phyloP scores from a whole-genome alignment of 75 land plant genomes.

The Pinus albicaulis region DNA sequence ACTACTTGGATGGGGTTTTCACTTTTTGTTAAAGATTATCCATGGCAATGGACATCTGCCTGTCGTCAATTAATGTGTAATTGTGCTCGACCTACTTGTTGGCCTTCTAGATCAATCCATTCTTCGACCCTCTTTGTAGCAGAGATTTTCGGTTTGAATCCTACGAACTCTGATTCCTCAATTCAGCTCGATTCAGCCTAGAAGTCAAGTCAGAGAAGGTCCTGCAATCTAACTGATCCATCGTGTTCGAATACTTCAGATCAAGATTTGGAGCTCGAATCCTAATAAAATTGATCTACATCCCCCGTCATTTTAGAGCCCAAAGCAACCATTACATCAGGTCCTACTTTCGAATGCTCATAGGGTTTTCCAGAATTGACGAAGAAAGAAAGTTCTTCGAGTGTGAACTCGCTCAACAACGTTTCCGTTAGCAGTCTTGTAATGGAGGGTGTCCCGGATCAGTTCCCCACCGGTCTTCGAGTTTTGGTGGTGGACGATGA shows the following conservation, averaged over 20 bases:
- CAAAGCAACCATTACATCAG: not conserved
- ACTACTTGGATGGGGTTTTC: too few relatives aligned
- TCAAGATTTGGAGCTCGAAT: too few relatives aligned
- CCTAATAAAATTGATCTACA: too few relatives aligned
- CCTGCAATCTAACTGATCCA: not conserved
- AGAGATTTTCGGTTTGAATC: not conserved
- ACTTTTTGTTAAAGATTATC: too few relatives aligned
- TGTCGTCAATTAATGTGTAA: too few relatives aligned
- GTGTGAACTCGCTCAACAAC: not conserved
- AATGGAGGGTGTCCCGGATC: conserved; percentile 18
- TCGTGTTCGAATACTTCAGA: too few relatives aligned
- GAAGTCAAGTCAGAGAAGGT: too few relatives aligned
- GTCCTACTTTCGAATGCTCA: not conserved
- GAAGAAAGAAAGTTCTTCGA: conserved; percentile 3
- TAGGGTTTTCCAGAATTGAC: not conserved
- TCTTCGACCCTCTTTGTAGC: not conserved
- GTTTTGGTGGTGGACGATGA: conserved; percentile 87
- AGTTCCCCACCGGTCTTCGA: conserved; percentile 67
- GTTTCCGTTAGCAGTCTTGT: not conserved
- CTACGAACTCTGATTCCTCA: not conserved
- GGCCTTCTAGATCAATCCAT: not conserved
- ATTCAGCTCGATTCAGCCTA: not conserved
- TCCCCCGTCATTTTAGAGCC: not conserved
- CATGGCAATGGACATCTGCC: too few relatives aligned
- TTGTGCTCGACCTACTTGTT: not conserved